Conservation (phyloP, 805 yeast genomes). For the Suhomyces canberraensis region DNA sequence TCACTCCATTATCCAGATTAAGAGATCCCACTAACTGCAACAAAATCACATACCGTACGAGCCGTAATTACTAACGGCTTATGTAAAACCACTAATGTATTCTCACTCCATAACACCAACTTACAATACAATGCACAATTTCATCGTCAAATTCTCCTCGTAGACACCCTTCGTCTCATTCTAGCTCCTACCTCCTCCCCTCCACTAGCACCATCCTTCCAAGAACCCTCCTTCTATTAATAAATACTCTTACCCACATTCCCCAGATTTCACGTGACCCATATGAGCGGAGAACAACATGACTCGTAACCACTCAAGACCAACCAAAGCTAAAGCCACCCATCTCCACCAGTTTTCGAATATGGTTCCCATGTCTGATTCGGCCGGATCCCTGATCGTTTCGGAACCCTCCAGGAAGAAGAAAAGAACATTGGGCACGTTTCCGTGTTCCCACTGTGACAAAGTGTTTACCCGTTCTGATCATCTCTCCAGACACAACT, state of each 20-base stretch:
- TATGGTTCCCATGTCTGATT: no score
- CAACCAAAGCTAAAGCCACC: no score
- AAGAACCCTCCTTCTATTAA: not conserved
- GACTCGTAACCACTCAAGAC: no score
- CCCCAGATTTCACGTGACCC: not conserved
- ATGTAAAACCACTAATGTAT: no score
- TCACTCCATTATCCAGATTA: no score
- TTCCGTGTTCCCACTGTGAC: constrained; percentile 42
- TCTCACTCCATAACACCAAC: no score
- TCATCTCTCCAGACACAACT: constrained; percentile 60
- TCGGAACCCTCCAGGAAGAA: constrained; percentile 15
- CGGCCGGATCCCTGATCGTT: not conserved
- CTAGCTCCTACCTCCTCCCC: not conserved
- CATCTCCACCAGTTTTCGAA: no score
- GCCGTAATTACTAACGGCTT: no score
- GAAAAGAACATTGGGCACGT: constrained; percentile 28
- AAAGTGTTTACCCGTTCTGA: constrained; percentile 60
- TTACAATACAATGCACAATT: no score
- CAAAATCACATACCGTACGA: no score
- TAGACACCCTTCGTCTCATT: not conserved
- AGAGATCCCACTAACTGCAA: no score
- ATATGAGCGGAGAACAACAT: not conserved
- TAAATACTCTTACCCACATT: not conserved
- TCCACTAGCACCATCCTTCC: not conserved
- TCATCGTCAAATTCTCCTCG: no score